Conservation (phyloP, 2,329 filamentous ascomycete genomes). For the Cordyceps cicadae region DNA sequence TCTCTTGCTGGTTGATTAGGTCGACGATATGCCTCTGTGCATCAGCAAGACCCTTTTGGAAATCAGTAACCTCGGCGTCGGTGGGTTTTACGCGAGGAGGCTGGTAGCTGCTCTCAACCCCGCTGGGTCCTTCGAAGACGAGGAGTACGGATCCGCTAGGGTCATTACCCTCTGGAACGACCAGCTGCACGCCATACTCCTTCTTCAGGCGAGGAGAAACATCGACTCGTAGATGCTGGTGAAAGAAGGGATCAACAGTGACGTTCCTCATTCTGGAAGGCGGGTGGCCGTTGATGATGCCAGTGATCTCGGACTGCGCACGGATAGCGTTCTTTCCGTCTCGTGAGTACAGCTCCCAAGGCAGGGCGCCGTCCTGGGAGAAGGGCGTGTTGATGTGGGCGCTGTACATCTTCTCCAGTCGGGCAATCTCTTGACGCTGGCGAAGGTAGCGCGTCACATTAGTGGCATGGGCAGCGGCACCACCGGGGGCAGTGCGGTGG, state of each 20-base stretch:
- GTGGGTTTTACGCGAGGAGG: conserved; percentile 46
- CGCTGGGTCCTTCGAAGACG: conserved; percentile 62
- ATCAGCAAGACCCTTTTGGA: conserved; percentile 47
- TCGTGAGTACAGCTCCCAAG: conserved; percentile 82
- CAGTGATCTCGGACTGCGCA: conserved; percentile 66
- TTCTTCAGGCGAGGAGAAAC: conserved; percentile 56
- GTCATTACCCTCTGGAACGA: conserved; percentile 59
- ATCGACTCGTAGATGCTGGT: conserved; percentile 60
- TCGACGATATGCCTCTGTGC: conserved; percentile 50
- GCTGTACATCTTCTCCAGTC: conserved; percentile 70
- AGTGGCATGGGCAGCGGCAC: conserved; percentile 69
- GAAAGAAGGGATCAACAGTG: conserved; percentile 69
- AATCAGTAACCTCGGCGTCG: conserved; percentile 41
- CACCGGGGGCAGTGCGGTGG: conserved; percentile 64
- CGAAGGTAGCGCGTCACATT: conserved; percentile 83
- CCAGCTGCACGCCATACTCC: conserved; percentile 63
- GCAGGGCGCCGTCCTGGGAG: conserved; percentile 58
- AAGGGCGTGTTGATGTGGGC: conserved; percentile 81
- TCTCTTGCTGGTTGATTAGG: conserved; percentile 51
- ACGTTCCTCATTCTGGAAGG: conserved; percentile 61
- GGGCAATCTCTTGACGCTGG: conserved; percentile 70
- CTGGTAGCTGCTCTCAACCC: conserved; percentile 38
- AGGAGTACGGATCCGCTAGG: conserved; percentile 56
- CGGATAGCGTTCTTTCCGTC: conserved; percentile 76
- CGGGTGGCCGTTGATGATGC: conserved; percentile 64